Base-by-base conservation (phyloP, 2,329 filamentous ascomycete species). In the Sphaerulina populicola region DNA sequence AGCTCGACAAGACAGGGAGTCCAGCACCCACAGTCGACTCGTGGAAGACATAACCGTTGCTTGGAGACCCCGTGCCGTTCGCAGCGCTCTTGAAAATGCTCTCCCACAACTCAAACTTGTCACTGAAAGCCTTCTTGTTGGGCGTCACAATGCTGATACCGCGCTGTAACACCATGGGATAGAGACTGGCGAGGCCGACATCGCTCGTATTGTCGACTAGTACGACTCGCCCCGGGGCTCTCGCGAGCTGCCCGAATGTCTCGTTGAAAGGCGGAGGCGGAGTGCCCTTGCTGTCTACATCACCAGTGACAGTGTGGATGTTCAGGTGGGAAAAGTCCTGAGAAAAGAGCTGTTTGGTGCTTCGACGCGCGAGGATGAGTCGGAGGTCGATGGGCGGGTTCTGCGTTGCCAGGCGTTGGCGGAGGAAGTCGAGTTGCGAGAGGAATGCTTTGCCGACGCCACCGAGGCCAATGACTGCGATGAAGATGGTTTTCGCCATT, bases 111-210 rank as follows among this genome's bases (percentile, higher is more conserved):
- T 81, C 76, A 63, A 87, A 82, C 41, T 80, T 82, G 52, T 86
- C 83, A 0, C 88, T 94, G 72, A 98, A 98, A 11, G 86, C 91
- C 73, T 98, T 98, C 77, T 98, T 98, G 77, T 97, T 98, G 39
- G 93, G 90, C 0, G 93, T 98, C 27, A 97, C 88, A 62, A 98
- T 82, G 70, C 82, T 91, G 69, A 98, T 83, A 10, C 90, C 91
- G 57, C 82, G 80, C 63, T 80, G 78, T 55, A 98, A 75, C 69
- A 94, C 87, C 42, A 78, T 69, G 1, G 93, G 90, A 70, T 98
- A 98, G 29, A 80, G 73, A 55, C 86, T 80, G 44, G 91, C 93
- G 29, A 98, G 78, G 57, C 86, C 83, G 62, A 91, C 85, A 61
- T 88, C 90, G 71, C 87, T 94, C 47, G 93, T 98, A 74, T 97